Evolutionary conservation across 108 stramenopile genomes (phyloP), one percentile per base, ranked within the genome.

Genomic region (Skeletonema tropicum): DNA sequence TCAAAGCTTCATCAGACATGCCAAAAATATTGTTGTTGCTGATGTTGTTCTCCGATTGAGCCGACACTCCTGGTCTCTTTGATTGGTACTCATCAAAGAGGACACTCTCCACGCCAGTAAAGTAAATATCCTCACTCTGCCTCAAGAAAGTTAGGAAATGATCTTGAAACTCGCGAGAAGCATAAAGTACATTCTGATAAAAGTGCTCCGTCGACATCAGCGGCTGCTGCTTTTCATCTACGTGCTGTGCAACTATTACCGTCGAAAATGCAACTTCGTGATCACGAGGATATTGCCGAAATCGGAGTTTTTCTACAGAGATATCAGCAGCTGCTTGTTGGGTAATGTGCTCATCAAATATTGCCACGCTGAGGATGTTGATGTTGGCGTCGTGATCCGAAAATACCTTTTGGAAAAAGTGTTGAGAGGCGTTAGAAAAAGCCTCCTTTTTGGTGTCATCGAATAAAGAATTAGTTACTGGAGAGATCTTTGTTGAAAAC

Each of bases 91-190:
- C 13, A 32, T 14, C 60, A 31, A 61, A 61, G 0, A 61, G 15
- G 14, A 61, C 60, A 15, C n/a, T 61, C 17, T 32, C 60, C 15
- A 61, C 60, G 5, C 60, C 60, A 36, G 23, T 61, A 35, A 61
- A 61, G 36, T 61, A 61, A 6, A 35, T 5, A 25, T 61, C 60
- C 6, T 49, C 48, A 49, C 17, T 49, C 19, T 49, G 48, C 19
- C 19, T 49, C 48, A 49, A 49, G 5, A 49, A 49, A 19, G 48
- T 49, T 5, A 49, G 48, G 48, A 19, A 49, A 49, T 49, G 48
- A 49, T 19, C 48, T 7, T 19, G 48, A 49, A 49, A 49, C 17
- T 49, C 48, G 6, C 12, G 10, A n/a, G 48, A 19, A 6, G 48
- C 48, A 49, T 19, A 17, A n/a, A 49, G n/a, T 49, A 49, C 48